Conservation (phyloP, 2,329 filamentous ascomycete genomes). For the Fusarium pininemorale region DNA sequence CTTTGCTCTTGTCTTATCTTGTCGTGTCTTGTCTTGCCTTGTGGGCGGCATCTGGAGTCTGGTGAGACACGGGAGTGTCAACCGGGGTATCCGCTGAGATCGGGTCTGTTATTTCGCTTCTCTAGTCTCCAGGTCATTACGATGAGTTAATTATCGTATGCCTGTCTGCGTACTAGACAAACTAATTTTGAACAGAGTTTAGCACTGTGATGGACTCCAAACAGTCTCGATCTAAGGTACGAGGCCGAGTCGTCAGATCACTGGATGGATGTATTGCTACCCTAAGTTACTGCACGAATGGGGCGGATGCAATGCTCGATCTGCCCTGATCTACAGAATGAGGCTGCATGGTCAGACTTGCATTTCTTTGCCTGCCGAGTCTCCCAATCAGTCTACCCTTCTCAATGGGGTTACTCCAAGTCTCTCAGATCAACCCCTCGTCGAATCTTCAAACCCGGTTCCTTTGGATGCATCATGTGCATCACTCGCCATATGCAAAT, state of each 20-base stretch:
- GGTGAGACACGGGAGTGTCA: conserved; percentile 46
- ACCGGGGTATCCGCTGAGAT: conserved; percentile 38
- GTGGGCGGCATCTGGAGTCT: conserved; percentile 30
- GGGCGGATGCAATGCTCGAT: conserved; percentile 21
- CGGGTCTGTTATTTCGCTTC: conserved; percentile 11
- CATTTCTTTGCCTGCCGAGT: conserved; percentile 17
- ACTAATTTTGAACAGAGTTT: neutral
- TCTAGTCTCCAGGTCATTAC: neutral
- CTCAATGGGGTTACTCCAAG: neutral
- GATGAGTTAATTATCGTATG: neutral
- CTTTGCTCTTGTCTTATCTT: conserved; percentile 31
- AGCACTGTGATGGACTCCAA: neutral
- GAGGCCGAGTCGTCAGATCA: neutral
- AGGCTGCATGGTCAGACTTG: conserved; percentile 29
- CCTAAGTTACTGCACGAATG: conserved; percentile 9
- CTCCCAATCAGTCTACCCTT: neutral
- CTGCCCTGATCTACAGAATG: conserved; percentile 26
- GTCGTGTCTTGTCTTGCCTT: conserved; percentile 36
- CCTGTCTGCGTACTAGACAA: neutral
- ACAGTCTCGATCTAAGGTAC: neutral
- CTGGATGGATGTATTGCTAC: conserved; percentile 1
- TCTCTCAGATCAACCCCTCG: neutral
- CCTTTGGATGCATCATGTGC: conserved; percentile 7
- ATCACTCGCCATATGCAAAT: conserved; percentile 12
- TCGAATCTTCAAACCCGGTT: neutral